phyloP scores from a whole-genome alignment of 2,329 filamentous ascomycete genomes.

The Sodiomyces alkalinus region DNA sequence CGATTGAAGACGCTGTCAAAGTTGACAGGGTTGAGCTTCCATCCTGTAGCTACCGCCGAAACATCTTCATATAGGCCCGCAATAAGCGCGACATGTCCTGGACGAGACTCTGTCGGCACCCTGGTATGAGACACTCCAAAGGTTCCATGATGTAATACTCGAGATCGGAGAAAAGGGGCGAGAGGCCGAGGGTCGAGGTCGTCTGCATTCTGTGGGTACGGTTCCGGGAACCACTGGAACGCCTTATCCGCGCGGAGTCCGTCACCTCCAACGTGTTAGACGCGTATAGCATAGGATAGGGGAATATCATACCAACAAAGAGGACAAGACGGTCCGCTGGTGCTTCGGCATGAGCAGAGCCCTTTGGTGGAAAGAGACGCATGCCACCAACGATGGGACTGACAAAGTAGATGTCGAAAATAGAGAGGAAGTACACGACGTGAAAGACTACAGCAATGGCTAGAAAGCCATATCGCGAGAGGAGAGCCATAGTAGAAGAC shows the following conservation, averaged over 20 bases:
- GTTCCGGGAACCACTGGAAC: slow-evolving; percentile 84
- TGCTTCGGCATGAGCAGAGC: no score
- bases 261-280: slow-evolving; percentile 44
- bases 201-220: slow-evolving; percentile 51
- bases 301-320: slow-evolving; percentile 79
- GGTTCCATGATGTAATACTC: slow-evolving; percentile 76
- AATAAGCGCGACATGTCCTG: slow-evolving; percentile 92
- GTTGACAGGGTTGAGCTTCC: slow-evolving; percentile 96
- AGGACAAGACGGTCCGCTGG: slow-evolving; percentile 84
- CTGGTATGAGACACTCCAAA: slow-evolving; percentile 96
- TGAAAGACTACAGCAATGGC: slow-evolving; percentile 85
- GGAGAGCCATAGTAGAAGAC: slow-evolving; percentile 39
- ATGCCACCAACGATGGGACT: slow-evolving; percentile 95
- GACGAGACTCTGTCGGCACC: slow-evolving; percentile 90
- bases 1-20: slow-evolving; percentile 98
- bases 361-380: slow-evolving; percentile 59
- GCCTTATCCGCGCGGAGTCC: slow-evolving; percentile 95
- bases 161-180: slow-evolving; percentile 80
- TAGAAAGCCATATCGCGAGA: slow-evolving; percentile 65
- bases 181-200: slow-evolving; percentile 63
- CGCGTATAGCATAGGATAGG: no score
- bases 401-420: slow-evolving; percentile 98
- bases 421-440: slow-evolving; percentile 82
- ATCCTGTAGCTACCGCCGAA: slow-evolving; percentile 89
- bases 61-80: slow-evolving; percentile 96